These are phyloP conservation scores for Spinacia oleracea DNA, from an alignment of 179 eudicot genomes.

Conservation along the genomic window DNA sequence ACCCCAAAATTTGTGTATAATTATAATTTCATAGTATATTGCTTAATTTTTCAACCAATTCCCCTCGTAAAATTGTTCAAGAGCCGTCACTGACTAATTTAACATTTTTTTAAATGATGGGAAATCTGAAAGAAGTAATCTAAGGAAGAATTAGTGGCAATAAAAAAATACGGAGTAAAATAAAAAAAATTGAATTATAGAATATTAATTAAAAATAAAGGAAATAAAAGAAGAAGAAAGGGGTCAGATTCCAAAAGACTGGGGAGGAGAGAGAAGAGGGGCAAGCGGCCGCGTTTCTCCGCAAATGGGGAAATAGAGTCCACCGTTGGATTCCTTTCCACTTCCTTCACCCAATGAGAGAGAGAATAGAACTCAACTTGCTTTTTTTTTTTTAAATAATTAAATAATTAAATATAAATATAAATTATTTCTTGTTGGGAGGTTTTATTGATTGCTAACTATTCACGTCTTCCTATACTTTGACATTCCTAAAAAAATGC, in stretches of 20 bases:
- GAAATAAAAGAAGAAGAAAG: not conserved
- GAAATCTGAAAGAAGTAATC: too few species aligned
- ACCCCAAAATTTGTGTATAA: too few species aligned
- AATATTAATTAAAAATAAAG: too few species aligned
- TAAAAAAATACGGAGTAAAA: too few species aligned
- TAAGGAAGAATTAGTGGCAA: too few species aligned
- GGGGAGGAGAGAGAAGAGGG: constrained; percentile 31
- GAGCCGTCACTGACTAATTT: too few species aligned
- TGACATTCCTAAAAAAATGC: constrained; percentile 12
- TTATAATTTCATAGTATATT: too few species aligned
- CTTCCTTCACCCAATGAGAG: constrained; percentile 19
- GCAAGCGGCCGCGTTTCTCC: constrained; percentile 71
- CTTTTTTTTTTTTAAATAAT: not conserved
- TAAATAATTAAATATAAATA: not conserved
- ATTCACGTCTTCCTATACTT: constrained; percentile 18
- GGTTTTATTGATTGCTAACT: constrained; percentile 5
- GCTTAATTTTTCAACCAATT: too few species aligned
- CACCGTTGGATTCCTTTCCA: constrained; percentile 28
- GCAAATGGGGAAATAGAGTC: constrained; percentile 40
- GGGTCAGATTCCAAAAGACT: constrained; percentile 49
- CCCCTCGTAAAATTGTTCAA: too few species aligned
- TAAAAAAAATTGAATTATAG: too few species aligned
- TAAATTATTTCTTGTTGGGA: not conserved
- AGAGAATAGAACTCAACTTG: constrained; percentile 2
- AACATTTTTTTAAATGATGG: too few species aligned